Evolutionary conservation across 495 filamentous ascomycete genomes (phyloP), one percentile per base, ranked within the genome.

Genomic region (Beverwykella pulmonaria): DNA sequence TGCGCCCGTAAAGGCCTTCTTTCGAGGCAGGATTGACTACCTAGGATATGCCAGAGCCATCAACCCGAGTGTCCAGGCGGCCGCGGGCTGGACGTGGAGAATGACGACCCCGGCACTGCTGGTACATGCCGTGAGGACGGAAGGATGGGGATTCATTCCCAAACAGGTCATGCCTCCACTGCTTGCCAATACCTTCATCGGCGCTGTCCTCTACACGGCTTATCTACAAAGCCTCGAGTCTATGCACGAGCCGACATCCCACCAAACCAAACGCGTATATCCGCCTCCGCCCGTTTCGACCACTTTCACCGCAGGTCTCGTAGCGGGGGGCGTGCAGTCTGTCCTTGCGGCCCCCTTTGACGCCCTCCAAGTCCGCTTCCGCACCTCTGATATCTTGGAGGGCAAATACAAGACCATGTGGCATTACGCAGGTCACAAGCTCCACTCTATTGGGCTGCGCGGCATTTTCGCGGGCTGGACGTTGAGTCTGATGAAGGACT

Each of bases 131-230:
- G 82, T 97, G 34, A 83, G 82, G 57, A 84, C 86, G 57, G 82
- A 94, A 63, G 92, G 92, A 44, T 97, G 92, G 92, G 80, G 83
- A 27, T 91, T 96, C 65, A 86, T 97, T 53, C 92, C 92, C 0
- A 88, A 93, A 65, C 92, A 97, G 78, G 86, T 96, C 22, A 81
- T 96, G 20, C 92, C 92, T 54, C 92, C 92, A 50, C 78, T 96
- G 30, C 75, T 96, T 36, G 92, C 92, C 34, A 97, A 97, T 76
- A 22, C 53, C 50, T 90, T 86, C 2, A 86, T 96, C 61, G 92
- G 92, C 17, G 92, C 90, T 22, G 83, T 96, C 9, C 82, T 96
- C 7, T 96, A 96, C 73, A 95, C 92, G 17, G 87, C 86, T 39
- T 96, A 96, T 71, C 86, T 97, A 30, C 90, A 94, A 68, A 84